Conservation (phyloP, 768 basidiomycete genomes). For the Ramaria rubella region DNA sequence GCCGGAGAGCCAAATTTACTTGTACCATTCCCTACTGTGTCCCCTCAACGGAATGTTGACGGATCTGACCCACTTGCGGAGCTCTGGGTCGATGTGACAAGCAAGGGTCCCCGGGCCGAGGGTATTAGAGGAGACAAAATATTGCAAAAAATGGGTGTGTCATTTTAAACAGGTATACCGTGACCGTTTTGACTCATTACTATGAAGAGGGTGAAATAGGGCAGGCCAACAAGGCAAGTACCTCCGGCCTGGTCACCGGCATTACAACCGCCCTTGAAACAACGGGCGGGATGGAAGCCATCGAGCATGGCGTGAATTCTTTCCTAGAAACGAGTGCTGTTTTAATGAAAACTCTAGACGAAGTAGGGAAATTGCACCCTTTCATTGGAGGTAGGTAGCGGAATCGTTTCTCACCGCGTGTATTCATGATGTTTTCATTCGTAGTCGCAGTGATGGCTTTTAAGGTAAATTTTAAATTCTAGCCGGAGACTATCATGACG, state of each 20-base stretch:
- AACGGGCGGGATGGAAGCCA: slow-evolving; percentile 6
- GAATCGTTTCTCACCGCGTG: not conserved
- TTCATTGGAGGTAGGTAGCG: slow-evolving; percentile 21
- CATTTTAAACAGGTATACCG: not conserved
- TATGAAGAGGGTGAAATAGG: not conserved
- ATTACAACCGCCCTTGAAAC: not conserved
- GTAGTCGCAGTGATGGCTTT: slow-evolving; percentile 46
- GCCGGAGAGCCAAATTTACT: too few species aligned
- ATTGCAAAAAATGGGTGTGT: not conserved
- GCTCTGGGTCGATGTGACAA: not conserved
- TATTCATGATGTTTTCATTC: not conserved
- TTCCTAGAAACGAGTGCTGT: slow-evolving; percentile 20
- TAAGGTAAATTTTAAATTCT: slow-evolving; percentile 18
- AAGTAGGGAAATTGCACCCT: slow-evolving; percentile 24
- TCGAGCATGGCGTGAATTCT: slow-evolving; percentile 16
- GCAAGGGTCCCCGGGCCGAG: not conserved
- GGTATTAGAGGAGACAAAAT: not conserved
- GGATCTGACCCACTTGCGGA: too few species aligned
- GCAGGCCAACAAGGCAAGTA: not conserved
- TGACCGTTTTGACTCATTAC: not conserved
- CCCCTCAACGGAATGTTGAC: too few species aligned
- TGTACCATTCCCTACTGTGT: too few species aligned
- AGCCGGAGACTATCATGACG: not conserved
- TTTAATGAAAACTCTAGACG: slow-evolving; percentile 22
- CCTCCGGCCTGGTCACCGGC: not conserved